Conservation (phyloP, 2,329 filamentous ascomycete species). For the Trichoderma simmonsii region DNA sequence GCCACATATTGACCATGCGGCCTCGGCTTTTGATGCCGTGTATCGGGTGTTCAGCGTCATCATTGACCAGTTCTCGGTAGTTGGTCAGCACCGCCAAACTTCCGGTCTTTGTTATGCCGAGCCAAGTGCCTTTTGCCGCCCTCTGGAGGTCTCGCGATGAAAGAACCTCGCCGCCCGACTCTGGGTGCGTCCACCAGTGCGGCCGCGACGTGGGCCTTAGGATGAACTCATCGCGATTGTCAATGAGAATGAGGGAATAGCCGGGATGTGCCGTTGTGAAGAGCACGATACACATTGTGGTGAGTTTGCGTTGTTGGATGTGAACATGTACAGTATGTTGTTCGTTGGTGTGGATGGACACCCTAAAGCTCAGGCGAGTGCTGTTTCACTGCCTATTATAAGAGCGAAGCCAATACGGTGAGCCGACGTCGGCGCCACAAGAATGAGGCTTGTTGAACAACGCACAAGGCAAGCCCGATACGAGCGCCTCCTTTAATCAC, state of each 20-base stretch:
- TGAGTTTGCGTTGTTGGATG: not conserved
- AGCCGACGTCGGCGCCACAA: constrained; percentile 12
- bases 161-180: constrained; percentile 46
- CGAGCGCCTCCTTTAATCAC: not conserved
- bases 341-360: not conserved
- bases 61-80: constrained; percentile 54
- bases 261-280: constrained; percentile 72
- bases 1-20: constrained; percentile 62
- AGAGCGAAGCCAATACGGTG: not conserved
- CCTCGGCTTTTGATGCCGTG: constrained; percentile 57
- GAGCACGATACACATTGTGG: constrained; percentile 71
- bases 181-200: constrained; percentile 58
- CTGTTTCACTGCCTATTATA: not conserved
- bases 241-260: constrained; percentile 71
- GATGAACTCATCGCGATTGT: constrained; percentile 76
- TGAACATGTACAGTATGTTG: not conserved
- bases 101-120: constrained; percentile 59
- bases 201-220: constrained; percentile 61
- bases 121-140: constrained; percentile 62
- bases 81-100: constrained; percentile 65
- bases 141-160: constrained; percentile 62
- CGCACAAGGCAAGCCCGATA: not conserved
- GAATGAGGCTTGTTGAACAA: not conserved
- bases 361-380: not conserved
- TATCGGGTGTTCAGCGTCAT: constrained; percentile 49